Evolutionary conservation across 176 grass and related monocot species (phyloP).

Genomic region (Tuctoria greenei): DNA sequence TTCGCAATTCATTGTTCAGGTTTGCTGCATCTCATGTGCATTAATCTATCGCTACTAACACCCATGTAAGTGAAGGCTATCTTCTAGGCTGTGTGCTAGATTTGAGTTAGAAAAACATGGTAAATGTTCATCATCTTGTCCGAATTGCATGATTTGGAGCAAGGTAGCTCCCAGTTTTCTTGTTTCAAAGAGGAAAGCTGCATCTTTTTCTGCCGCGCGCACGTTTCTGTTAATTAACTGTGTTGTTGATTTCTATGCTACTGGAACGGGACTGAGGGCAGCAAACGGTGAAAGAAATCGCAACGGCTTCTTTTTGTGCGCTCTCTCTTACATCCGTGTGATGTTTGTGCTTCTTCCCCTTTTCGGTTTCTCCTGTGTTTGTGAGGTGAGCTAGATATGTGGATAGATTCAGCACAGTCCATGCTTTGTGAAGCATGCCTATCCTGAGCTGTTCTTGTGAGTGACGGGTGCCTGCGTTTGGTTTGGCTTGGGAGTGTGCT

Average conservation of each 20-base stretch:
- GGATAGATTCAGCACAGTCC: conserved; percentile 65
- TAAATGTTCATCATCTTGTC: background rate
- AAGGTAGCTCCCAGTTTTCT: conserved; percentile 18
- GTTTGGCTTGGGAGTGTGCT: conserved; percentile 48
- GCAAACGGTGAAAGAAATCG: conserved; percentile 41
- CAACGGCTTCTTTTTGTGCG: conserved; percentile 38
- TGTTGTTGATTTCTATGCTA: conserved; percentile 43
- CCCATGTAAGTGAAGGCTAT: background rate
- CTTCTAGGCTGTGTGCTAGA: background rate
- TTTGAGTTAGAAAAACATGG: background rate
- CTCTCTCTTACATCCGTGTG: background rate
- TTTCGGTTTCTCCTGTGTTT: conserved; percentile 48
- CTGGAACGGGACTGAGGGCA: background rate
- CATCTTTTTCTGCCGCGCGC: conserved; percentile 18
- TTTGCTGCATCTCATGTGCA: background rate
- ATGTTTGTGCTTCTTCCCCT: conserved; percentile 3
- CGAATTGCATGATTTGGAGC: conserved; percentile 32
- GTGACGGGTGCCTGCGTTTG: conserved; percentile 33
- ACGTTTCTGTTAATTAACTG: conserved; percentile 44
- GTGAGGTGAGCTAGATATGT: conserved; percentile 51
- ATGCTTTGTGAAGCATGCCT: conserved; percentile 51
- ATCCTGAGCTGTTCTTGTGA: conserved; percentile 31
- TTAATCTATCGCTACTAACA: background rate
- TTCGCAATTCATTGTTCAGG: background rate
- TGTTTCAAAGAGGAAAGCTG: conserved; percentile 33